phyloP scores from a whole-genome alignment of 2,329 filamentous ascomycete species.

The Pezicula carpinea region DNA sequence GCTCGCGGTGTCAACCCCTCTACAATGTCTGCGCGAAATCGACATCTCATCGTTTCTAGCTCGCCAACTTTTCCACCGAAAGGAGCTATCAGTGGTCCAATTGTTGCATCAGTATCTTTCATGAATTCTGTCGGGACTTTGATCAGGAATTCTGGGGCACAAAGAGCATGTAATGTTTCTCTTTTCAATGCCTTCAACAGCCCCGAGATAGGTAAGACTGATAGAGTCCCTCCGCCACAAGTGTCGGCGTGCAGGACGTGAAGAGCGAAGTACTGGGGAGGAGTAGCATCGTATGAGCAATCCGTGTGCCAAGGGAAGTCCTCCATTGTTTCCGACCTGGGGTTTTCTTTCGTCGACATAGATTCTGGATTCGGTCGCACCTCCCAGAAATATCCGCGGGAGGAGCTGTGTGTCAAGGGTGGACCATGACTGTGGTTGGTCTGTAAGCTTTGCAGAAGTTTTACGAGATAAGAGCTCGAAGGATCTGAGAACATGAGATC shows the following conservation, averaged over 20 bases:
- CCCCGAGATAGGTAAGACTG: slow-evolving; percentile 14
- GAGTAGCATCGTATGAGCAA: slow-evolving; percentile 22
- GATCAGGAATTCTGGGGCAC: slow-evolving; percentile 17
- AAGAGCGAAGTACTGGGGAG: slow-evolving; percentile 25
- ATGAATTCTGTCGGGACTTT: slow-evolving; percentile 29
- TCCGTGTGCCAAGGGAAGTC: slow-evolving; percentile 30
- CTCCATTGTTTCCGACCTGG: slow-evolving; percentile 23
- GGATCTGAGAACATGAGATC: slow-evolving; percentile 16
- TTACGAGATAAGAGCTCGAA: slow-evolving; percentile 17
- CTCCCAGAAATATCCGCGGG: slow-evolving; percentile 26
- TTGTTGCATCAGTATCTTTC: slow-evolving; percentile 21
- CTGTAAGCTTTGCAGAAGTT: slow-evolving; percentile 12
- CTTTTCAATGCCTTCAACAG: slow-evolving; percentile 15
- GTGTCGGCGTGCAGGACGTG: slow-evolving; percentile 23
- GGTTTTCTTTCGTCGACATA: slow-evolving; percentile 8
- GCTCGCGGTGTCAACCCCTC: slow-evolving; percentile 23
- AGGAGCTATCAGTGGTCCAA: slow-evolving; percentile 19
- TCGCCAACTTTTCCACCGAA: slow-evolving; percentile 11
- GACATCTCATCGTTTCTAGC: slow-evolving; percentile 4
- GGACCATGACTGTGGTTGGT: slow-evolving; percentile 14
- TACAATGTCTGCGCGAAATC: slow-evolving; percentile 29
- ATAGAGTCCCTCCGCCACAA: slow-evolving; percentile 21
- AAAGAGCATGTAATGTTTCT: slow-evolving; percentile 11
- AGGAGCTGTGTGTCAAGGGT: slow-evolving; percentile 20
- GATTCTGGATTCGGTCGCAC: slow-evolving; percentile 20